These are phyloP conservation scores for Lathyrus oleraceus DNA, from an alignment of 306 rosid species.

Conservation along the genomic window DNA sequence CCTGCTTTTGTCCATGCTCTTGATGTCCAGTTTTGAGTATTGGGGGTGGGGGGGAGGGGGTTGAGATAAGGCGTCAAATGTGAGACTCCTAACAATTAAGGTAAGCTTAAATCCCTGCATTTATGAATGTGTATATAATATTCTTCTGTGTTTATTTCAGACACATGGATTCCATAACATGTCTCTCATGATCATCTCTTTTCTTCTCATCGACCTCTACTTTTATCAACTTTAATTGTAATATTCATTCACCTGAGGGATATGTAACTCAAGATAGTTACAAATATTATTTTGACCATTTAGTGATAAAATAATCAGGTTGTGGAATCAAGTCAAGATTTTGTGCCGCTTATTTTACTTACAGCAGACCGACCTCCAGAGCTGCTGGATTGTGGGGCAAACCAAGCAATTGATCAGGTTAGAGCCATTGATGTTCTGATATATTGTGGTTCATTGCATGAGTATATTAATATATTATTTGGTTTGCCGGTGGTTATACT, in stretches of 20 bases:
- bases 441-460: not conserved
- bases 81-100: not conserved
- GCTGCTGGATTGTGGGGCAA: conserved; percentile 81
- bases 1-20: not conserved
- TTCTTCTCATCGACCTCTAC: not conserved
- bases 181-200: not conserved
- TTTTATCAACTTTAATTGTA: conserved; percentile 17
- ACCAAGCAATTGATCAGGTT: conserved; percentile 94
- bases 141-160: not conserved
- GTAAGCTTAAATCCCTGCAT: not conserved
- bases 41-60: not conserved
- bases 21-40: not conserved
- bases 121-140: not conserved
- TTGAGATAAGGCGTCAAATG: not conserved
- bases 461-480: not conserved
- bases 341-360: conserved; percentile 83
- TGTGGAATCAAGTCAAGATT: conserved; percentile 96
- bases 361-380: conserved; percentile 97
- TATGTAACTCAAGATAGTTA: conserved; percentile 24
- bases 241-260: conserved; percentile 21
- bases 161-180: not conserved
- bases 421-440: not conserved
- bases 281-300: conserved; percentile 25
- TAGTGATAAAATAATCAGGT: conserved; percentile 54
- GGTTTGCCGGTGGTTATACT: not conserved